Base-by-base conservation (phyloP, 2,329 filamentous ascomycete species). In the Penicillium thymicola region DNA sequence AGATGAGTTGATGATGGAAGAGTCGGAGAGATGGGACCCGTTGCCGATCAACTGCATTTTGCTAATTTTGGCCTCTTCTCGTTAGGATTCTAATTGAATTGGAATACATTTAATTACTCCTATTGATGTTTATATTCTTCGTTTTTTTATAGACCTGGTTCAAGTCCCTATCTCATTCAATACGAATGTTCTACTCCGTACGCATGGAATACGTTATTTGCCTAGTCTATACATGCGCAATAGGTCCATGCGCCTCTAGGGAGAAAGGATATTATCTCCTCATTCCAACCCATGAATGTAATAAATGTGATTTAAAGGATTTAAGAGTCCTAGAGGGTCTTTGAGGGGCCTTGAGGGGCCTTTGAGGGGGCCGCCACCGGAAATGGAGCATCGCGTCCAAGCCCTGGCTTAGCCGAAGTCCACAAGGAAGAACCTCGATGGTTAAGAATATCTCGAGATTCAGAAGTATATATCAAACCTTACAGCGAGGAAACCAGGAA, bases 1-100 rank as follows among this genome's bases (percentile, higher is more conserved):
- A 51, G 52, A 50, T 44, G 43, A 45, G 38, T 55, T 55, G 52
- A 55, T 50, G 52, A 51, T 57, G 54, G 48, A 51, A 59, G 66
- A 66, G 66, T 62, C 60, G 61, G 67, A 65, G 63, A 63, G 63
- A 58, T 59, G 62, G 65, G 59, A 60, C 44, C 56, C 37, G 54
- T 53, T 58, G 57, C 47, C 59, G 60, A 56, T 58, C 55, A 50
- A 41, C 52, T n/a, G 21, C 13, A 40, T 55, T 54, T 50, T 14
- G 18, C 28, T n/a, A n/a, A 45, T 45, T 23, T 46, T 21, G n/a
- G 14, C 23, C 30, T 46, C 5, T 41, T 25, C 38, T 14, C 40
- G n/a, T 11, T 34, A 23, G 4, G 25, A 36, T n/a, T 23, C 23
- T n/a, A 5, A 8, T 25, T 46, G 14, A 14, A 3, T 14, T 46